These are phyloP conservation scores for Sporobolomyces roseus DNA, from an alignment of 768 basidiomycete species.

Conservation along the genomic window DNA sequence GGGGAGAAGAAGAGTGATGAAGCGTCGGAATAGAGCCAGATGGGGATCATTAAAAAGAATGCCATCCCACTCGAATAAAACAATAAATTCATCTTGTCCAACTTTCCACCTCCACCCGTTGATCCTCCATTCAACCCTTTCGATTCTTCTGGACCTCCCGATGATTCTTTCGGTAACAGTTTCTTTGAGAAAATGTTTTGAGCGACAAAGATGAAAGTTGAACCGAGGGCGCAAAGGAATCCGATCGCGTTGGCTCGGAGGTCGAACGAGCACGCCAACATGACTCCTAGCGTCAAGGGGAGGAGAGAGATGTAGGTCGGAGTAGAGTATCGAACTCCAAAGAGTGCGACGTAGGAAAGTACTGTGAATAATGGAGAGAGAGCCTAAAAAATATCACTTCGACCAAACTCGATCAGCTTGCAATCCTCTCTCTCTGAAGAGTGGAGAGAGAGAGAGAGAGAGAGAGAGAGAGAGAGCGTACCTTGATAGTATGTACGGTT, in stretches of 20 bases:
- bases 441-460: constrained; percentile 1
- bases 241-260: constrained; percentile 82
- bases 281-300: constrained; percentile 93
- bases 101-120: constrained; percentile 57
- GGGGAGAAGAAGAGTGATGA: constrained; percentile 57
- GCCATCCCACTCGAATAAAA: constrained; percentile 92
- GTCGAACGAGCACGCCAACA: constrained; percentile 94
- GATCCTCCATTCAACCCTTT: constrained; percentile 20
- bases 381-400: constrained; percentile 59
- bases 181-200: constrained; percentile 99
- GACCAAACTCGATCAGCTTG: not conserved
- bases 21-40: constrained; percentile 88
- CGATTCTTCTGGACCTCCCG: constrained; percentile 20
- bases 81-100: constrained; percentile 94
- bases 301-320: constrained; percentile 84
- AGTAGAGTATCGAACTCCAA: constrained; percentile 85
- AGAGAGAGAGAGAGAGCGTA: constrained; percentile 49
- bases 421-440: not conserved
- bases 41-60: constrained; percentile 90
- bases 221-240: constrained; percentile 92
- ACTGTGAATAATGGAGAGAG: constrained; percentile 96
- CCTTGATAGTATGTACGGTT: constrained; percentile 99
- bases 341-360: constrained; percentile 85
- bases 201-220: constrained; percentile 91
- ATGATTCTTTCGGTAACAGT: constrained; percentile 67